A percentile compares a stretch with the other conserved stretches of the same genome.
phyloP scores from a whole-genome alignment of 106 monocot species.

The Iris macrosiphon region DNA sequence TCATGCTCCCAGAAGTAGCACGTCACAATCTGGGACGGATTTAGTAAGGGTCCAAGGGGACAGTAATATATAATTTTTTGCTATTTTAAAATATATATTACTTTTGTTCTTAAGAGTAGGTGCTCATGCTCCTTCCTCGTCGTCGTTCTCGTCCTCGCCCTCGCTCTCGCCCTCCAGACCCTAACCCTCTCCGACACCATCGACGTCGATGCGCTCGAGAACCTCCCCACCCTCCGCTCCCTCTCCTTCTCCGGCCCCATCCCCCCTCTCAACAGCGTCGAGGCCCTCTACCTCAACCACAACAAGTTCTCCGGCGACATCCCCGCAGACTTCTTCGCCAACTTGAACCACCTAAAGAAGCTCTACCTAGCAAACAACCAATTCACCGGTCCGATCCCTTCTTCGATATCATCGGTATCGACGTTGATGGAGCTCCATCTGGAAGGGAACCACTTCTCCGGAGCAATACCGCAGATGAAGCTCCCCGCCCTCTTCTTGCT shows the following conservation, averaged over 20 bases:
- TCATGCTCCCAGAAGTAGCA: too few relatives aligned
- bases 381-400: conserved; percentile 42
- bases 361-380: conserved; percentile 51
- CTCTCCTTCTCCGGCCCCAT: conserved; percentile 55
- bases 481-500: conserved; percentile 22
- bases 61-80: too few relatives aligned
- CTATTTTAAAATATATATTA: too few relatives aligned
- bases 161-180: conserved; percentile 34
- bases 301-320: conserved; percentile 56
- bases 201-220: conserved; percentile 37
- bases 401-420: conserved; percentile 29
- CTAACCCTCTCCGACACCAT: conserved; percentile 35
- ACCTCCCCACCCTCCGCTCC: conserved; percentile 35
- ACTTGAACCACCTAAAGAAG: conserved; percentile 48
- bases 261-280: conserved; percentile 43
- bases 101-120: too few relatives aligned
- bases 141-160: conserved; percentile 32
- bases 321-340: conserved; percentile 31
- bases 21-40: too few relatives aligned
- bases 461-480: conserved; percentile 23
- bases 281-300: conserved; percentile 43
- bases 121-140: conserved; percentile 47
- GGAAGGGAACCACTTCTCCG: conserved; percentile 53
- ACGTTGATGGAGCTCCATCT: conserved; percentile 54
- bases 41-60: too few relatives aligned